Conservation (phyloP, 345 rosid species). For the Moricandia arvensis region DNA sequence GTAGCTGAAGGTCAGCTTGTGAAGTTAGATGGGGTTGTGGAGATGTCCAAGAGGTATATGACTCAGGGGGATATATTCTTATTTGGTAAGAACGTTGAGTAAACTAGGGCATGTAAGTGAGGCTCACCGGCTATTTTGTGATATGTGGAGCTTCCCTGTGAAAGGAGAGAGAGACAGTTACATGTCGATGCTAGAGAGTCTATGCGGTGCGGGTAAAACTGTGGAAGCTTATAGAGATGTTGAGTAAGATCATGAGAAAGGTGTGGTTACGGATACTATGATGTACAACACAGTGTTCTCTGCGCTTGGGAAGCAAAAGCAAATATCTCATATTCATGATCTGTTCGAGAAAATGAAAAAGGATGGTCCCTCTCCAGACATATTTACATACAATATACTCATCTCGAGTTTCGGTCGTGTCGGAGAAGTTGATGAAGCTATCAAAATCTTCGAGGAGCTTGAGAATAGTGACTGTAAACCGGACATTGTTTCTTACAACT, state of each 20-base stretch:
- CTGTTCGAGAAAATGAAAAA: constrained; percentile 76
- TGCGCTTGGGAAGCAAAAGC: constrained; percentile 71
- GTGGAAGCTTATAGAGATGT: constrained; percentile 71
- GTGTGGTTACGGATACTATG: constrained; percentile 55
- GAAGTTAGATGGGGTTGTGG: constrained; percentile 59
- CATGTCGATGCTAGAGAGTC: constrained; percentile 69
- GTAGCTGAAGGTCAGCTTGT: constrained; percentile 65
- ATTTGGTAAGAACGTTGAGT: constrained; percentile 65
- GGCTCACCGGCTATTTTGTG: constrained; percentile 81
- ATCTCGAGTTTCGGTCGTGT: constrained; percentile 77
- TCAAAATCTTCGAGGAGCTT: constrained; percentile 80
- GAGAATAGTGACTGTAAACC: constrained; percentile 67
- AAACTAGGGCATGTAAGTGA: constrained; percentile 79
- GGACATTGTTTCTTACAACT: constrained; percentile 77
- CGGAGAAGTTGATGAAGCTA: constrained; percentile 65
- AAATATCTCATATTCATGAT: constrained; percentile 63
- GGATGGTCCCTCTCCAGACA: constrained; percentile 68
- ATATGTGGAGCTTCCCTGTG: constrained; percentile 86
- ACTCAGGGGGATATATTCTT: constrained; percentile 71
- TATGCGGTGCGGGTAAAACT: constrained; percentile 71
- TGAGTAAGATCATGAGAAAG: constrained; percentile 72
- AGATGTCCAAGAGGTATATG: constrained; percentile 69
- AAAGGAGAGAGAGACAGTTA: constrained; percentile 72
- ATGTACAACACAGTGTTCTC: constrained; percentile 79
- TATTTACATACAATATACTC: constrained; percentile 80